Conservation (phyloP, 345 rosid genomes). For the Cardiospermum halicacabum region DNA sequence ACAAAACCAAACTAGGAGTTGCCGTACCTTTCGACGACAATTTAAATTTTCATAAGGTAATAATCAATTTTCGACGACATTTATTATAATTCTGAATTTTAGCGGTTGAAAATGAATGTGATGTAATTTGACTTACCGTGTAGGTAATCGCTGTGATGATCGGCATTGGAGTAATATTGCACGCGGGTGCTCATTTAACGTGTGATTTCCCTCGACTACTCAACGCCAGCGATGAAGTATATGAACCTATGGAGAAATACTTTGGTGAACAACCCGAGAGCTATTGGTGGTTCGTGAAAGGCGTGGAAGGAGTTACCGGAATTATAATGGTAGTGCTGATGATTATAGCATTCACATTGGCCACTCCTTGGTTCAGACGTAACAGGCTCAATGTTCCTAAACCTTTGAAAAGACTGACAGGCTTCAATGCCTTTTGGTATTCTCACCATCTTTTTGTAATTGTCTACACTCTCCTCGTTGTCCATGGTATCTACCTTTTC, state of each 20-base stretch:
- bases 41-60: slow-evolving; percentile 77
- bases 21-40: slow-evolving; percentile 84
- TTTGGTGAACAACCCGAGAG: slow-evolving; percentile 60
- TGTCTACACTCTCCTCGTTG: slow-evolving; percentile 72
- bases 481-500: slow-evolving; percentile 72
- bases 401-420: slow-evolving; percentile 64
- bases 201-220: slow-evolving; percentile 78
- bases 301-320: slow-evolving; percentile 77
- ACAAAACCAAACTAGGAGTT: slow-evolving; percentile 69
- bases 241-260: slow-evolving; percentile 48
- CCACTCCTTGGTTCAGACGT: slow-evolving; percentile 87
- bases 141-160: slow-evolving; percentile 62
- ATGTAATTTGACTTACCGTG: too few relatives aligned
- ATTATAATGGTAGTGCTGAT: slow-evolving; percentile 68
- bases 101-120: too few relatives aligned
- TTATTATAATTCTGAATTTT: too few relatives aligned
- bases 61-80: too few relatives aligned
- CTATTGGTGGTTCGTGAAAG: slow-evolving; percentile 79
- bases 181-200: slow-evolving; percentile 61
- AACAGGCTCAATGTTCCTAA: slow-evolving; percentile 70
- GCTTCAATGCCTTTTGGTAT: slow-evolving; percentile 93
- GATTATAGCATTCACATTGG: slow-evolving; percentile 77
- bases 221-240: slow-evolving; percentile 51
- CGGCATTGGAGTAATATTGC: slow-evolving; percentile 59
- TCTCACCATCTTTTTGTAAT: slow-evolving; percentile 77